Evolutionary conservation across 768 basidiomycete species (phyloP), one percentile per base, ranked within the genome.

Genomic region (Tremella fuciformis): DNA sequence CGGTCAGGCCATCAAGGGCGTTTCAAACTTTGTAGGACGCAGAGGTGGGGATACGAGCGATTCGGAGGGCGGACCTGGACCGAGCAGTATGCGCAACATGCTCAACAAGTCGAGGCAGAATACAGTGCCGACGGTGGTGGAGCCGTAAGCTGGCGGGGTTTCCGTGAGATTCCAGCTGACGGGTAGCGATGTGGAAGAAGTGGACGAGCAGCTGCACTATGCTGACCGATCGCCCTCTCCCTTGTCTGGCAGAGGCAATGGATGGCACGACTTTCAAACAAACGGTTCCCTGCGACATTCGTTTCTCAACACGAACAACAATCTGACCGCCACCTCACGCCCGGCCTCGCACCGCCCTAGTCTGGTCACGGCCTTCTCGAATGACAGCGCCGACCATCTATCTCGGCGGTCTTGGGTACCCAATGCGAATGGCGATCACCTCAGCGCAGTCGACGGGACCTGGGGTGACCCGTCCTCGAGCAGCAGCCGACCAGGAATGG

Each of bases 1-100:
- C 16, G 70, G 67, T 2, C 68, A 69, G 50, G 70, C 66, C 11
- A 39, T 72, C n/a, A 72, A 64, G 51, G 67, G 67, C 29, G 66
- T 65, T 22, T 56, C 67, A 6, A 64, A 63, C 2, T 41, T 69
- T 1, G 64, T 65, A 8, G 42, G 42, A 4, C n/a, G 42, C n/a
- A 46, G 42, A 46, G 42, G 42, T 46, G 42, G 42, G n/a, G 70
- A 71, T 34, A 71, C 70, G 18, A 66, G 65, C 1, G 70, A 71
- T 53, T 71, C 70, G 6, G 70, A 71, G 29, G 66, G 63, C 26
- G 67, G 67, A 29, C 57, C 62, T 38, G 70, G 64, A 8, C 63
- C 67, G 4, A 53, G 42, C 42, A 61, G 50, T 18, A 25, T 64
- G 8, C 51, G 51, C n/a, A 47, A 59, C 18, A 11, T 55, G 2